Evolutionary conservation across 768 basidiomycete genomes (phyloP).

Genomic region (Naematelia encephala): DNA sequence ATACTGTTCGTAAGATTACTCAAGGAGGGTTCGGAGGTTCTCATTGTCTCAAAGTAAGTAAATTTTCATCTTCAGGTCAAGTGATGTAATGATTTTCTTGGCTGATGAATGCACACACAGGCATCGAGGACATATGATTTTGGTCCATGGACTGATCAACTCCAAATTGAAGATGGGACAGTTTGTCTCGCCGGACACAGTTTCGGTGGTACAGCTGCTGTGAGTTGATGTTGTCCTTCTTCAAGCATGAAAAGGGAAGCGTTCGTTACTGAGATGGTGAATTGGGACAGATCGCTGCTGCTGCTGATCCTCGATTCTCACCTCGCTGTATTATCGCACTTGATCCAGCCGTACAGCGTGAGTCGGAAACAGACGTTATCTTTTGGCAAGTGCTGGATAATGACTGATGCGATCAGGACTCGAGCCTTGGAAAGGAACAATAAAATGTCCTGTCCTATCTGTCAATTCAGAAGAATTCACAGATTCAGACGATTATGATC

Average conservation of each 20-base stretch:
- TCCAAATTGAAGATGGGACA: conserved; percentile 12
- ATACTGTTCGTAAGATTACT: conserved; percentile 5
- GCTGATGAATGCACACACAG: conserved; percentile 4
- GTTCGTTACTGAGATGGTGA: not conserved
- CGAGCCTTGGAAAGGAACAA: conserved; percentile 16
- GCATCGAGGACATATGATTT: conserved; percentile 18
- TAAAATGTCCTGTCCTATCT: conserved; percentile 11
- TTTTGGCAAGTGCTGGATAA: not conserved
- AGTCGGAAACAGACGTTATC: not conserved
- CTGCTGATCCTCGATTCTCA: conserved; percentile 12
- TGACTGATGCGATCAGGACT: not conserved
- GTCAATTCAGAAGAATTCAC: conserved; percentile 20
- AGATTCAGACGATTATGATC: conserved; percentile 9
- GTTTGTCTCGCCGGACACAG: conserved; percentile 14
- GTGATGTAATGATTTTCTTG: not conserved
- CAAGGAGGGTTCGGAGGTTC: not conserved
- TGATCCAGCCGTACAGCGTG: conserved; percentile 18
- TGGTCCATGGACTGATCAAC: conserved; percentile 2
- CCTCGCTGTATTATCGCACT: conserved; percentile 13
- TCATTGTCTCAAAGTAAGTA: not conserved
- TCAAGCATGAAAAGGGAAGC: not conserved
- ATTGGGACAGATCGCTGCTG: conserved; percentile 13
- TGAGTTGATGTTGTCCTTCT: conserved; percentile 4
- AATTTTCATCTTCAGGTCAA: too few relatives aligned
- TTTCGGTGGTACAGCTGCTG: conserved; percentile 16